Base-by-base conservation (phyloP, 768 basidiomycete species). In the Saitozyma sp. region DNA sequence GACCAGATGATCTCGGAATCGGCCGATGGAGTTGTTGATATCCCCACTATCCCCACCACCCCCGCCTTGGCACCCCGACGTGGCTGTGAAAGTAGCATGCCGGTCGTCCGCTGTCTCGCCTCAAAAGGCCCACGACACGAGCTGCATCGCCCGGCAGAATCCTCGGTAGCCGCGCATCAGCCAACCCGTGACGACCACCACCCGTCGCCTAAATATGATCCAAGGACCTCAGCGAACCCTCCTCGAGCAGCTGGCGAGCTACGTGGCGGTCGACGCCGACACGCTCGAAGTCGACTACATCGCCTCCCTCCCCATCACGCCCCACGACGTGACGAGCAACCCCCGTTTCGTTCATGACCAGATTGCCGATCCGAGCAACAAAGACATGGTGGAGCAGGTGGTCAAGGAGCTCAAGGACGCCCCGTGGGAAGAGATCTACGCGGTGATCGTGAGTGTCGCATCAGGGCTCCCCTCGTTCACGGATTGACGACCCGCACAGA, bases 201-300 rank as follows among this genome's bases (percentile, higher is more conserved):
- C 29, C 29, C 29, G 5, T 29, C 29, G 29, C 29, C 29, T 29
- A 29, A 29, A 29, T 29, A 29, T 29, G 29, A 29, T 29, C 29
- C 29, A 29, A 29, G 29, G 29, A 29, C 29, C 29, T 29, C 29
- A 29, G 29, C 61, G 42, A 40, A 46, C 57, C 19, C 54, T 67
- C n/a, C 54, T 62, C 19, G 67, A 68, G 42, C 43, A 50, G 42
- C 55, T 68, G 17, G 39, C 56, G 10, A 40, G 17, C 8, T 39
- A 37, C 20, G 40, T 73, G 61, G 54, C 58, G 40, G 56, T 73
- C 52, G 71, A 73, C 49, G 71, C 66, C 41, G 71, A 73, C 55
- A 56, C 56, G 38, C 62, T 65, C 54, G 70, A 73, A 20, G 61
- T 70, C 14, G 58, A 54, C 8, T 65, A 61, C 58, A 50, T 59